phyloP scores from a whole-genome alignment of 495 filamentous ascomycete species.

The Staphylotrichum tortipilum region DNA sequence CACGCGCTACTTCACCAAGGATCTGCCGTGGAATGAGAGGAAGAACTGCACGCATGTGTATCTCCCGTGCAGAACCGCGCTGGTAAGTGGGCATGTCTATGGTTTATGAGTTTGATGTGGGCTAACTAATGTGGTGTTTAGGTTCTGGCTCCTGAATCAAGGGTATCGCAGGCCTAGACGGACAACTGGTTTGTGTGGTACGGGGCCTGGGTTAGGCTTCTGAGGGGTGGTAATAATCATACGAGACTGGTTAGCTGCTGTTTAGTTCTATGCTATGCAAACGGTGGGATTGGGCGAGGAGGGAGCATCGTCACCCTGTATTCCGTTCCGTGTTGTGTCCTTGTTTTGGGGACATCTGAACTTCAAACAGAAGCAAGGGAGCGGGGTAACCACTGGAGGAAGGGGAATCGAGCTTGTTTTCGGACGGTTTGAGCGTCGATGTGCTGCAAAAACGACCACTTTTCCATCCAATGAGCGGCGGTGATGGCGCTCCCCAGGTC shows the following conservation, averaged over 20 bases:
- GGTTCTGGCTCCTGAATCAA: slow-evolving; percentile 28
- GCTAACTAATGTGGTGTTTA: slow-evolving; percentile 7
- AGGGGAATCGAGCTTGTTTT: too few species aligned
- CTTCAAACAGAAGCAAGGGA: background rate
- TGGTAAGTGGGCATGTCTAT: slow-evolving; percentile 50
- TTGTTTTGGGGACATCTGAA: background rate
- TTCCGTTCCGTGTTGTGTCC: too few species aligned
- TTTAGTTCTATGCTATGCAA: too few species aligned
- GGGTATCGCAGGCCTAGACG: slow-evolving; percentile 7
- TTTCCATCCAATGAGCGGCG: slow-evolving; percentile 6
- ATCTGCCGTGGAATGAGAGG: slow-evolving; percentile 78
- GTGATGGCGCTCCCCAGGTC: background rate
- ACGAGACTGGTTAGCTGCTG: too few species aligned
- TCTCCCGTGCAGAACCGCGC: slow-evolving; percentile 71
- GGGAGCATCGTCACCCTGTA: too few species aligned
- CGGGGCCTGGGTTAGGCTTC: too few species aligned
- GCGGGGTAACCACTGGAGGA: too few species aligned
- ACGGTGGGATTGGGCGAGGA: too few species aligned
- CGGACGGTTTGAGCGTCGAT: background rate
- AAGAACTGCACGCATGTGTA: slow-evolving; percentile 90
- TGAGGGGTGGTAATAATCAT: too few species aligned
- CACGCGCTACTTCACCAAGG: slow-evolving; percentile 84
- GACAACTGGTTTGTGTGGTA: too few species aligned
- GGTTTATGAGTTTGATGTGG: background rate
- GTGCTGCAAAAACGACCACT: background rate